Conservation (phyloP, 352 stramenopile genomes). For the Thraustochytrium striatum region DNA sequence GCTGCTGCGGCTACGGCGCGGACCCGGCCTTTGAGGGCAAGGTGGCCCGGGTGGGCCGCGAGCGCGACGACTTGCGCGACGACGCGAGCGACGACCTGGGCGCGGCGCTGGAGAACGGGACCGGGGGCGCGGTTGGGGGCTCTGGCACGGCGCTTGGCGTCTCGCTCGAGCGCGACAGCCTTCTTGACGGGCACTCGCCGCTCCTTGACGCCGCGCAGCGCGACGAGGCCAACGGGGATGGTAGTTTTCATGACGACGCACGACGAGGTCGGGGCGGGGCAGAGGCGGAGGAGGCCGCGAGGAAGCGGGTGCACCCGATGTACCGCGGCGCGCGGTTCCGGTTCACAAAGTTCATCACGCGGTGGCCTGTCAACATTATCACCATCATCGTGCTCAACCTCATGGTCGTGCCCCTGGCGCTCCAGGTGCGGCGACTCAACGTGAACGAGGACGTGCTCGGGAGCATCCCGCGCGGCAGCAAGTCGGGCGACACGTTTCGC, state of each 20-base stretch:
- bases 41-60: too few species aligned
- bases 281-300: neutral
- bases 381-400: neutral
- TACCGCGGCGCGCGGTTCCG: slow-evolving; percentile 22
- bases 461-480: slow-evolving; percentile 1
- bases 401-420: slow-evolving; percentile 18
- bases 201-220: neutral
- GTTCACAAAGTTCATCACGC: slow-evolving; percentile 7
- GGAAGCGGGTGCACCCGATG: neutral
- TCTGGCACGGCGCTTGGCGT: too few species aligned
- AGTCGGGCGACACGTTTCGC: slow-evolving; percentile 1
- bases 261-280: neutral
- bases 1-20: too few species aligned
- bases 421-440: slow-evolving; percentile 19
- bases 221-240: neutral
- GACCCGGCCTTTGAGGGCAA: too few species aligned
- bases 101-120: too few species aligned
- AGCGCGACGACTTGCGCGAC: too few species aligned
- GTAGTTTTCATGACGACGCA: neutral
- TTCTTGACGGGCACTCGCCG: neutral
- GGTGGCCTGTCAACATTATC: slow-evolving; percentile 24
- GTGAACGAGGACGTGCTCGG: slow-evolving; percentile 19
- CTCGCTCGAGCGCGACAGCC: too few species aligned
- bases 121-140: too few species aligned
- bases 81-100: too few species aligned